Percentiles rank a stretch among this genome's conserved stretches.
These are phyloP conservation scores for Ogataea neopini DNA, from an alignment of 805 yeast species.

Conservation along the genomic window DNA sequence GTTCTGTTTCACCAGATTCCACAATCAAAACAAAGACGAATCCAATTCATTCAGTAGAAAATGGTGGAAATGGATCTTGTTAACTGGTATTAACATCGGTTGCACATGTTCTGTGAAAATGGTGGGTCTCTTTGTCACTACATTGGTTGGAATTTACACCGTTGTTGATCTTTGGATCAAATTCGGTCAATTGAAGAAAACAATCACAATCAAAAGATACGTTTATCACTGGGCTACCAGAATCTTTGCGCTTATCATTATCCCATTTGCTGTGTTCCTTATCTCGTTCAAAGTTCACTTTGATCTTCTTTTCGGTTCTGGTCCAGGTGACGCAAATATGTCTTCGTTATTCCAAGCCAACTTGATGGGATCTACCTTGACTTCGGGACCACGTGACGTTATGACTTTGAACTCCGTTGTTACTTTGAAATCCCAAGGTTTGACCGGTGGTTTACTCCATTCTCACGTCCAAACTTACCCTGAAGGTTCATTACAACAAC, in stretches of 20 bases:
- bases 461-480: conserved; percentile 88
- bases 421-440: conserved; percentile 69
- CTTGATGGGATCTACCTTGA: conserved; percentile 64
- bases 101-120: conserved; percentile 91
- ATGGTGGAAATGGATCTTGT: conserved; percentile 93
- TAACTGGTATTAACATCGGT: conserved; percentile 86
- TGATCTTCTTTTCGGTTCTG: conserved; percentile 68
- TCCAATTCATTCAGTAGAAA: conserved; percentile 56
- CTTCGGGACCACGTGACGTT: conserved; percentile 65
- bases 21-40: conserved; percentile 53
- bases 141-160: conserved; percentile 88
- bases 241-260: conserved; percentile 56
- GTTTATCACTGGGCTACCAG: conserved; percentile 67
- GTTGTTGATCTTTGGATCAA: conserved; percentile 86
- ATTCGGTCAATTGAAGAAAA: conserved; percentile 63
- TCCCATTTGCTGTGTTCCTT: conserved; percentile 65
- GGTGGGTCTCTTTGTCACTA: conserved; percentile 93
- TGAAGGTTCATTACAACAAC: conserved; percentile 91
- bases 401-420: conserved; percentile 58
- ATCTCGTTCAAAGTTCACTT: conserved; percentile 74
- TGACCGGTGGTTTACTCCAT: conserved; percentile 76
- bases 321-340: conserved; percentile 90
- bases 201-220: conserved; percentile 52
- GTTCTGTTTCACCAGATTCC: conserved; percentile 69
- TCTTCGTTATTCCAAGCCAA: conserved; percentile 90